Evolutionary conservation across 805 yeast genomes (phyloP), one percentile per base, ranked within the genome.

Genomic region (Pichia gijzeniarum): DNA sequence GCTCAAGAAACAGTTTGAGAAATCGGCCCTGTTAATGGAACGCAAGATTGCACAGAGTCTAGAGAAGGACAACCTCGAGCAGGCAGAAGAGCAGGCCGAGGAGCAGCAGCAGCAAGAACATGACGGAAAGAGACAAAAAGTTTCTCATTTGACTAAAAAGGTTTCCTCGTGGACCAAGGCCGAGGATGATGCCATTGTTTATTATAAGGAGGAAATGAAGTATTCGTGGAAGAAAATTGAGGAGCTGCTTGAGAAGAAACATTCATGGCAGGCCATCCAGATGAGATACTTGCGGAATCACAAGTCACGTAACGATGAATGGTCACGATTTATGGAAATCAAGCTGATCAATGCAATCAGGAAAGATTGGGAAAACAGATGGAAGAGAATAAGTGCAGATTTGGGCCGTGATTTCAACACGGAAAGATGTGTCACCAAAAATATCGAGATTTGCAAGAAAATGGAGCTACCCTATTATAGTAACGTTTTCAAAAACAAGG

Each of bases 191-290:
- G 59, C 64, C 3, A 64, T 66, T 10, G 62, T 66, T 4, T 59
- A 59, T 41, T 65, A 61, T 49, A 66, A 68, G 44, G 74, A 71
- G 50, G 61, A 57, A 41, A 47, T 59, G 51, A 55, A 59, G 25
- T 58, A 59, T 36, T 59, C 72, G 18, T 70, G 74, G 74, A 63
- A 63, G 35, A 58, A 59, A 40, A 68, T 70, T 35, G 68, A 68
- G 27, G 51, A 51, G 27, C 52, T 61, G 25, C 44, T 66, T 16
- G 59, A 60, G 10, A 42, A 54, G 13, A 53, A 60, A 40, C 73
- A 70, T 48, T 53, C 71, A 14, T 69, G 73, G 73, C 74, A 70
- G 52, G 72, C 74, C 2, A 65, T 71, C 31, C 76, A 71, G 53
- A 71, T 71, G 75, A 53, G 74, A 41, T 71, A 71, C 48, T 55